Evolutionary conservation across 2,329 filamentous ascomycete species (phyloP).

Genomic region (Fusarium sororula): DNA sequence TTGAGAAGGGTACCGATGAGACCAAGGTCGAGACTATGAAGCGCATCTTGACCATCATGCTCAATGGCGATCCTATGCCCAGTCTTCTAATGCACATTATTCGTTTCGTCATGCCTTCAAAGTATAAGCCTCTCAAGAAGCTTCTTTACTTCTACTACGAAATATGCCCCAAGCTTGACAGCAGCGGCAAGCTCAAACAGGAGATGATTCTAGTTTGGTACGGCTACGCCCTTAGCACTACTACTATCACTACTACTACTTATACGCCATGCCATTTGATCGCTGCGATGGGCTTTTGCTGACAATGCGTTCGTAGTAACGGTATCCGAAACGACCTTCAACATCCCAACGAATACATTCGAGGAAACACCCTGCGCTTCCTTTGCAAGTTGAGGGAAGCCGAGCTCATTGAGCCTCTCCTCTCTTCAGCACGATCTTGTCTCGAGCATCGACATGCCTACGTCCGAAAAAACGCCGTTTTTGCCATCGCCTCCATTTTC

Average conservation of each 20-base stretch:
- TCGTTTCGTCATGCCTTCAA: slow-evolving; percentile 99
- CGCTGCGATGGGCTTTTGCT: slow-evolving; percentile 5
- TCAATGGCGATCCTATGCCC: slow-evolving; percentile 96
- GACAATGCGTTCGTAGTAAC: slow-evolving; percentile 69
- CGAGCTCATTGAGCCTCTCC: slow-evolving; percentile 93
- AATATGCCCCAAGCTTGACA: slow-evolving; percentile 95
- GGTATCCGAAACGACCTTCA: slow-evolving; percentile 97
- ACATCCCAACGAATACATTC: slow-evolving; percentile 97
- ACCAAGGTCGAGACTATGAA: slow-evolving; percentile 96
- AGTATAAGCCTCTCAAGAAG: slow-evolving; percentile 96
- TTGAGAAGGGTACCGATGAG: slow-evolving; percentile 94
- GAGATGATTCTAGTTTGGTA: slow-evolving; percentile 99
- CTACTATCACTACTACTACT: neutral
- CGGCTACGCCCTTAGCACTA: slow-evolving; percentile 10
- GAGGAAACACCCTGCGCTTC: slow-evolving; percentile 97
- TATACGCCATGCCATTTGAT: neutral
- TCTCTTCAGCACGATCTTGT: slow-evolving; percentile 90
- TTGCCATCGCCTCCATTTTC: slow-evolving; percentile 91
- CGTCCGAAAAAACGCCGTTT: slow-evolving; percentile 97
- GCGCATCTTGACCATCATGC: slow-evolving; percentile 94
- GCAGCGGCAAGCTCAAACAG: slow-evolving; percentile 94
- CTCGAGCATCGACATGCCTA: slow-evolving; percentile 97
- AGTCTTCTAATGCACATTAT: slow-evolving; percentile 99
- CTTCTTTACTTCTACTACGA: slow-evolving; percentile 99
- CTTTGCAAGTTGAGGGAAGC: slow-evolving; percentile 95